Conservation (phyloP, 352 stramenopile genomes). For the Albugo candida region DNA sequence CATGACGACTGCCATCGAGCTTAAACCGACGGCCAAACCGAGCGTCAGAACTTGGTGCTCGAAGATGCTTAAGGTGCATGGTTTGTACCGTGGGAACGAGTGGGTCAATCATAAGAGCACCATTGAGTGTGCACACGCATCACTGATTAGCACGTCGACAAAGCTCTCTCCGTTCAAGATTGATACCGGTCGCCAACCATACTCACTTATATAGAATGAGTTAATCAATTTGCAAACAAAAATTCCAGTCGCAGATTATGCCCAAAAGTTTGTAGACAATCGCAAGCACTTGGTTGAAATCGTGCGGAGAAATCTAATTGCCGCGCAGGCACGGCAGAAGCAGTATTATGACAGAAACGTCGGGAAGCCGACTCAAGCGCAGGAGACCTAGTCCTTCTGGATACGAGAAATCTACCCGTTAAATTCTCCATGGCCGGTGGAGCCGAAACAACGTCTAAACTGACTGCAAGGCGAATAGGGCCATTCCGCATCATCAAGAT, state of each 20-base stretch:
- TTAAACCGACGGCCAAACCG: conserved; percentile 5
- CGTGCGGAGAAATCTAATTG: not conserved
- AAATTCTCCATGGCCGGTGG: not conserved
- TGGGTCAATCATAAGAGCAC: conserved; percentile 6
- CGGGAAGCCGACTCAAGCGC: not conserved
- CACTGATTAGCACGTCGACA: conserved; percentile 3
- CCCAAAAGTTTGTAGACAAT: conserved; percentile 1
- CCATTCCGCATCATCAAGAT: conserved; percentile 7
- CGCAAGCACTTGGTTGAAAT: conserved; percentile 1
- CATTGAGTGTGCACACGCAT: conserved; percentile 11
- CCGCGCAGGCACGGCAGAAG: conserved; percentile 3
- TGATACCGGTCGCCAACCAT: conserved; percentile 5
- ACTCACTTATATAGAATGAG: not conserved
- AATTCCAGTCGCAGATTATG: not conserved
- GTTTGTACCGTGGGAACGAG: conserved; percentile 6
- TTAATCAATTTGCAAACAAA: not conserved
- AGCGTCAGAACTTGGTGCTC: conserved; percentile 4
- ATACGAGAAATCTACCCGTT: conserved; percentile 4
- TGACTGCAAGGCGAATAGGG: conserved; percentile 3
- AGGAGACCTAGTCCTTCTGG: conserved; percentile 4
- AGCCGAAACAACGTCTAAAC: not conserved
- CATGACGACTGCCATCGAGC: conserved; percentile 5
- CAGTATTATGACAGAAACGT: conserved; percentile 6
- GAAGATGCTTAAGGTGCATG: conserved; percentile 9
- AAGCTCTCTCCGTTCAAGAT: conserved; percentile 12